Evolutionary conservation across 1,139 yeast genomes (phyloP), one percentile per base, ranked within the genome.

Genomic region (Lodderomyces margitis): DNA sequence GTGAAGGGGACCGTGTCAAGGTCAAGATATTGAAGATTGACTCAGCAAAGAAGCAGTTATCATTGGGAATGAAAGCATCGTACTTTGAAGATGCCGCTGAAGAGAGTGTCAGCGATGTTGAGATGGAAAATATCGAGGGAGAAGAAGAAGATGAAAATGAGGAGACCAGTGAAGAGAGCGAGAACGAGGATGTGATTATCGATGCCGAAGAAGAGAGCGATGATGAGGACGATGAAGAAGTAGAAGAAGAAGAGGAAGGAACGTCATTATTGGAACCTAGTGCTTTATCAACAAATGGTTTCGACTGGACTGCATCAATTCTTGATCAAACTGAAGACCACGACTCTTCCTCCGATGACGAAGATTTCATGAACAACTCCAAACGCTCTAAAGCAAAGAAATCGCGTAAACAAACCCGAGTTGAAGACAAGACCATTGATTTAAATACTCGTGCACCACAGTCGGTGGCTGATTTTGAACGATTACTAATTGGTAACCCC

Each of bases 61-160:
- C 95, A 1, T 75, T 91, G 46, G 96, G 98, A 50, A 83, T 91
- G 89, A 92, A 89, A 68, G 97, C 97, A 2, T 87, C 96, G 3
- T 88, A 84, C 64, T 91, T 92, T 62, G 72, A 71, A 17, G 70
- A 62, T 17, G 74, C 59, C 15, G 62, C 60, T 15, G 68, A 56
- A 11, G 63, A 58, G 37, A 64, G 58, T 7, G 68, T 58, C 11
- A 70, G 61, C 32, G 64, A 50, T 23, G 66, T 55, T n/a, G 69
- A 57, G 20, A 66, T 56, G 20, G 64, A 55, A 20, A 65, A 57
- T n/a, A 59, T 55, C 37, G 63, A 46, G 15, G 56, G 55, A 10
- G 59, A 52, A 2, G 60, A 49, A 6, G 68, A 58, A 11, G 60
- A 51, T 4, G 62, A 52, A 17, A 64, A 53, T 15, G 48, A 51